Percentiles rank a stretch among this genome's conserved stretches.
These are phyloP conservation scores for Panicum virgatum DNA, from an alignment of 202 grass and related monocot species.

Conservation along the genomic window DNA sequence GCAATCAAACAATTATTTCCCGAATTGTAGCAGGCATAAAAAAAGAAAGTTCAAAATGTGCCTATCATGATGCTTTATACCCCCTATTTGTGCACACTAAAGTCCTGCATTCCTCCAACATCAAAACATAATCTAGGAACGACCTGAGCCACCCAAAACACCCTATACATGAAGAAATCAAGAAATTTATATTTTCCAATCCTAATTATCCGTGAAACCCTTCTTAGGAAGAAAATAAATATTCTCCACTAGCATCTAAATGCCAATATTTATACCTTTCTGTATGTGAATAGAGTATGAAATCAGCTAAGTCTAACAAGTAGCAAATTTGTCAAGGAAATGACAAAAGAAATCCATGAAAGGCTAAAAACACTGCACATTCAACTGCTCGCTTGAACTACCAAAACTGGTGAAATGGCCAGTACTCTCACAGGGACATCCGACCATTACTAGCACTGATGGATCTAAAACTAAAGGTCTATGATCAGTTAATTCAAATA, in stretches of 20 bases:
- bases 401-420: background rate
- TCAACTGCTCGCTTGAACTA: background rate
- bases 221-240: background rate
- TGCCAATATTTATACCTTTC: background rate
- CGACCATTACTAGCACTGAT: background rate
- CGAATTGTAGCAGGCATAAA: background rate
- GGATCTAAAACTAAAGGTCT: background rate
- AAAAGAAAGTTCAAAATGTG: background rate
- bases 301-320: background rate
- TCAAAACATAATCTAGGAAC: slow-evolving; percentile 16
- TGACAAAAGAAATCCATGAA: background rate
- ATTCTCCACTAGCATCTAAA: background rate
- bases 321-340: background rate
- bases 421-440: background rate
- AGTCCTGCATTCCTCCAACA: background rate
- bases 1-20: background rate
- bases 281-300: background rate
- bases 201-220: background rate
- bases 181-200: background rate
- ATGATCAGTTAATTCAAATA: background rate
- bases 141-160: background rate
- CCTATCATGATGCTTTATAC: background rate
- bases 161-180: background rate
- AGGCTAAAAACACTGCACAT: background rate
- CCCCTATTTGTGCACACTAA: background rate